A percentile compares a stretch with the other conserved stretches of the same genome.
Conservation (phyloP, 345 rosid genomes). For the Balakata baccata region DNA sequence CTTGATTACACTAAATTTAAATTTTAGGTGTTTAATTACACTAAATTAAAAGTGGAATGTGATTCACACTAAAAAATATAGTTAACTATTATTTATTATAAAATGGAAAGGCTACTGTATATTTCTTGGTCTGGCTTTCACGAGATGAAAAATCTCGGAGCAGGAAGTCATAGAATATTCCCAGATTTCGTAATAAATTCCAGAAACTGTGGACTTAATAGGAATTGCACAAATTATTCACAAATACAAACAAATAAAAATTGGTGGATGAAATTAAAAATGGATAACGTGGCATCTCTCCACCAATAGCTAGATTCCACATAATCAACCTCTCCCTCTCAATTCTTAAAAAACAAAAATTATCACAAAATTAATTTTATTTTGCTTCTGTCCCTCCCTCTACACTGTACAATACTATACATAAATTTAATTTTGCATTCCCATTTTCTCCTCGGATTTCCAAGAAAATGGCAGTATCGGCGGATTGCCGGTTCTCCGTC, state of each 20-base stretch:
- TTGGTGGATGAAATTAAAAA: slow-evolving; percentile 60
- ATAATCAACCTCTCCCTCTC: slow-evolving; percentile 18
- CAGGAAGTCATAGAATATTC: slow-evolving; percentile 26
- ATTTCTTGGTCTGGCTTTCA: too few species aligned
- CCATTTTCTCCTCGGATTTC: slow-evolving; percentile 15
- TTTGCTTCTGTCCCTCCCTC: too few species aligned
- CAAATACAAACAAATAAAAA: slow-evolving; percentile 12
- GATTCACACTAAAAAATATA: too few species aligned
- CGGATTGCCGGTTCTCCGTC: slow-evolving; percentile 59
- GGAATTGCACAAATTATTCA: not conserved
- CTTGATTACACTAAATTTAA: too few species aligned
- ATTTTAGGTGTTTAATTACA: too few species aligned
- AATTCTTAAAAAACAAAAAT: too few species aligned
- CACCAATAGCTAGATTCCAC: slow-evolving; percentile 40
- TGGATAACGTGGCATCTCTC: slow-evolving; percentile 66
- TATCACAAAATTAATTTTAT: too few species aligned
- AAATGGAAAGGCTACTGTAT: too few species aligned
- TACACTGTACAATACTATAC: not conserved
- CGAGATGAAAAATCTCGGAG: slow-evolving; percentile 10
- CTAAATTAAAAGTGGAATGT: too few species aligned
- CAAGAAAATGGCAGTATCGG: slow-evolving; percentile 51
- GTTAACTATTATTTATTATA: too few species aligned
- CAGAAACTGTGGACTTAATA: not conserved
- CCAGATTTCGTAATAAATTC: slow-evolving; percentile 12
- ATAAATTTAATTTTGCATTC: not conserved